phyloP scores from a whole-genome alignment of 495 filamentous ascomycete genomes.

The Hypomontagnella submonticulosa region DNA sequence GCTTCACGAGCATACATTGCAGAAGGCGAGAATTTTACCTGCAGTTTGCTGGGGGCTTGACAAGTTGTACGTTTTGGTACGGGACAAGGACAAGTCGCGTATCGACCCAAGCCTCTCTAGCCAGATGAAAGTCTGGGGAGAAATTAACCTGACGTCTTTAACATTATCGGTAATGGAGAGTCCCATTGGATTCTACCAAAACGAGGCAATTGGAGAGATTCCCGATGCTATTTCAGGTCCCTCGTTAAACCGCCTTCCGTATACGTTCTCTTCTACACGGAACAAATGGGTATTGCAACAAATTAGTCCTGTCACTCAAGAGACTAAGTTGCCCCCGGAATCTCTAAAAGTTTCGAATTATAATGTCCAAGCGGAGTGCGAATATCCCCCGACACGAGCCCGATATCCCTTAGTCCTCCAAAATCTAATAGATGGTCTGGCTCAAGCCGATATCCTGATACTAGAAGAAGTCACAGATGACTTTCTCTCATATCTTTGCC shows the following conservation, averaged over 20 bases:
- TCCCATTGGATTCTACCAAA: slow-evolving; percentile 39
- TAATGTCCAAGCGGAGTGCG: slow-evolving; percentile 66
- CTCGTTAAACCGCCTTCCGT: slow-evolving; percentile 16
- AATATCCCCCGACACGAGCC: slow-evolving; percentile 56
- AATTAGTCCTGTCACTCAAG: not conserved
- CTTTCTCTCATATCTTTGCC: slow-evolving; percentile 63
- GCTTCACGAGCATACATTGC: slow-evolving; percentile 54
- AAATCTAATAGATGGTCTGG: slow-evolving; percentile 53
- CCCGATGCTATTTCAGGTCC: not conserved
- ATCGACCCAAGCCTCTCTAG: slow-evolving; percentile 35
- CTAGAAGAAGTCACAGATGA: slow-evolving; percentile 69
- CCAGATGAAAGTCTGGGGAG: slow-evolving; percentile 60
- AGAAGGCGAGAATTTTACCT: slow-evolving; percentile 57
- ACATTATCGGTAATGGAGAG: slow-evolving; percentile 32
- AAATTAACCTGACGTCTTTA: slow-evolving; percentile 55
- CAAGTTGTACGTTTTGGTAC: slow-evolving; percentile 58
- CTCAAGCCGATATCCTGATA: slow-evolving; percentile 59
- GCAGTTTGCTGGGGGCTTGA: slow-evolving; percentile 55
- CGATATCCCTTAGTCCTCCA: slow-evolving; percentile 62
- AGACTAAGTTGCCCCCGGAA: slow-evolving; percentile 9
- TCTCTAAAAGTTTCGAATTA: slow-evolving; percentile 61
- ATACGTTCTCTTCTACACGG: slow-evolving; percentile 24
- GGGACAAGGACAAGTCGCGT: slow-evolving; percentile 48
- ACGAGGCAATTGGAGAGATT: not conserved
- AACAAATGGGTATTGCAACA: slow-evolving; percentile 28